Evolutionary conservation across 2,329 filamentous ascomycete species (phyloP), one percentile per base, ranked within the genome.

Genomic region (Fusarium staphyleae): DNA sequence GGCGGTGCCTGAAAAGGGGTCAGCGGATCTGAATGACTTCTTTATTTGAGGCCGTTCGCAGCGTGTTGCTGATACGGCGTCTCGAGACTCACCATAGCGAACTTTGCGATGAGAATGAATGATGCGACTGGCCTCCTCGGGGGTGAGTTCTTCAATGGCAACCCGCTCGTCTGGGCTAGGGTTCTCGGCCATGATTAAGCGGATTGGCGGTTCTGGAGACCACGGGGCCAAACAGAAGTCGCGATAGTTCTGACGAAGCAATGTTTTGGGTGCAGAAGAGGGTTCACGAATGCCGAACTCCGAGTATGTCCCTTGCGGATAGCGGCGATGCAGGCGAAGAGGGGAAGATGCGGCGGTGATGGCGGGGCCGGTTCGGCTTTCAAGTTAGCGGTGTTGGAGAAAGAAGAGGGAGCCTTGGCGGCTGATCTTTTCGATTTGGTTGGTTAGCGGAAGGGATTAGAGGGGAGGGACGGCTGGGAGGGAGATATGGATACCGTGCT

Each of bases 21-120:
- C 35, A 62, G 55, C 44, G 42, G 41, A 42, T 53, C 30, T 32
- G 22, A 19, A 45, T 66, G 48, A 15, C 13, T 14, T 16, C 26
- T 10, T 13, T 3, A 26, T 15, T 32, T 60, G 59, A 63, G 19
- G 59, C 36, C 57, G 60, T 62, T 62, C 59, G 15, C 59, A 47
- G 32, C 6, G 22, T 34, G 18, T 15, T 15, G 6, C 40, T 32
- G 44, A 6, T 8, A 24, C 9, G 22, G 7, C 22, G 28, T 41
- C 19, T 28, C 16, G 29, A 37, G 9, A 22, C 83, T 70, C 78
- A 87, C 85, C 85, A 72, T 88, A 87, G 67, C 85, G 81, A 50
- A 88, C 85, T 72, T 88, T 88, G 62, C 85, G 82, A 69, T 87
- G 85, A 45, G 84, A 87, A 69, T 87, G 85, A 63, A 88, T 87